A percentile compares a stretch with the other conserved stretches of the same genome.
phyloP scores from a whole-genome alignment of 2,329 filamentous ascomycete species.

The Parafenestella ontariensis region DNA sequence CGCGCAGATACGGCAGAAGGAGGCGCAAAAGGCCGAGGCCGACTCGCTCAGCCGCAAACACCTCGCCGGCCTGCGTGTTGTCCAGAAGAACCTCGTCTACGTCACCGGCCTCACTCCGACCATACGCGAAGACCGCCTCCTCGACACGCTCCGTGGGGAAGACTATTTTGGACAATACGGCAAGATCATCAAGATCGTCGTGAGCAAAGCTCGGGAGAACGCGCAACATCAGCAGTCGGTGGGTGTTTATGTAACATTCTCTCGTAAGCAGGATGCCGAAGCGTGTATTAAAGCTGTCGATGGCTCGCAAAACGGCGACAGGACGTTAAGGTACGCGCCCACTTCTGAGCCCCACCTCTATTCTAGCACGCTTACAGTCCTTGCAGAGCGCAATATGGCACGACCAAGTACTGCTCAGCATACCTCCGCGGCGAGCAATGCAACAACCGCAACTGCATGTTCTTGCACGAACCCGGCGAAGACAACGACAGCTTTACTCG shows the following conservation, averaged over 20 bases:
- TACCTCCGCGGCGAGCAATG: conserved; percentile 95
- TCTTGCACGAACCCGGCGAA: conserved; percentile 96
- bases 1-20: conserved; percentile 87
- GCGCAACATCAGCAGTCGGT: conserved; percentile 78
- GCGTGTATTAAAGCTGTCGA: conserved; percentile 92
- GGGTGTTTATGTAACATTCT: conserved; percentile 98
- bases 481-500: conserved; percentile 96
- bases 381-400: conserved; percentile 74
- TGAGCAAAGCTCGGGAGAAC: conserved; percentile 89
- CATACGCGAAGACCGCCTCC: conserved; percentile 87
- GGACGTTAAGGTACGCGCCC: conserved; percentile 72
- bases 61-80: conserved; percentile 90
- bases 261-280: conserved; percentile 86
- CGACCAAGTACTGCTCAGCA: conserved; percentile 98
- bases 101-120: conserved; percentile 93
- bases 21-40: conserved; percentile 93
- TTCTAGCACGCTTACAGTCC: conserved; percentile 23
- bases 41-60: conserved; percentile 97
- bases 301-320: conserved; percentile 88
- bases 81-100: conserved; percentile 98
- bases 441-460: conserved; percentile 96
- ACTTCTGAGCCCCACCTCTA: background rate
- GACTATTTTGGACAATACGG: conserved; percentile 99
- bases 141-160: conserved; percentile 86
- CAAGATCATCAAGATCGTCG: conserved; percentile 97